Percentiles rank a stretch among this genome's conserved stretches.
Conservation (phyloP, 345 rosid species). For the Reutealis trisperma region DNA sequence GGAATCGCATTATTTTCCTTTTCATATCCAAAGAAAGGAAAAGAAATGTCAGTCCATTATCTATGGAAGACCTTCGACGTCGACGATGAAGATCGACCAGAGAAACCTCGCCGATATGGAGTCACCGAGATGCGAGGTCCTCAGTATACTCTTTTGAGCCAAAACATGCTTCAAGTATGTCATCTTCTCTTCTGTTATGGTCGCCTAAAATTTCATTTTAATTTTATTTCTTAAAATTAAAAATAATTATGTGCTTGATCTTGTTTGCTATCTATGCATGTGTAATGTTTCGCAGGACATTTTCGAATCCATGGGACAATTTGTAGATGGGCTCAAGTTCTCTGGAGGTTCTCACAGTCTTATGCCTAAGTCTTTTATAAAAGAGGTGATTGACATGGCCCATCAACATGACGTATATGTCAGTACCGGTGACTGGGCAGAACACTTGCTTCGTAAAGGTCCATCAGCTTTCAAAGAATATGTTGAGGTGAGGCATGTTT, state of each 20-base stretch:
- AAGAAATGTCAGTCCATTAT: constrained; percentile 49
- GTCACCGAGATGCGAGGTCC: constrained; percentile 94
- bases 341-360: constrained; percentile 84
- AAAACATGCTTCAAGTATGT: constrained; percentile 63
- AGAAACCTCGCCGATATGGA: constrained; percentile 86
- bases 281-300: constrained; percentile 53
- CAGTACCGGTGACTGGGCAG: constrained; percentile 93
- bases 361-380: constrained; percentile 68
- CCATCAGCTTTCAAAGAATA: constrained; percentile 78
- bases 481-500: constrained; percentile 54
- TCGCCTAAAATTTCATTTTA: background rate
- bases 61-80: constrained; percentile 75
- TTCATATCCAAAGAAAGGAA: background rate
- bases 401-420: constrained; percentile 83
- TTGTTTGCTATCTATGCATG: background rate
- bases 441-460: constrained; percentile 66
- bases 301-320: constrained; percentile 79
- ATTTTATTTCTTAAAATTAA: background rate
- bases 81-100: constrained; percentile 85
- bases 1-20: background rate
- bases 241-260: no score
- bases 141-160: constrained; percentile 59
- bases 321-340: constrained; percentile 88
- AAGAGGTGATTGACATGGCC: constrained; percentile 67
- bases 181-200: background rate